A percentile compares a stretch with the other conserved stretches of the same genome.
Conservation (phyloP, 495 filamentous ascomycete species). For the Rhizodiscina lignyota region DNA sequence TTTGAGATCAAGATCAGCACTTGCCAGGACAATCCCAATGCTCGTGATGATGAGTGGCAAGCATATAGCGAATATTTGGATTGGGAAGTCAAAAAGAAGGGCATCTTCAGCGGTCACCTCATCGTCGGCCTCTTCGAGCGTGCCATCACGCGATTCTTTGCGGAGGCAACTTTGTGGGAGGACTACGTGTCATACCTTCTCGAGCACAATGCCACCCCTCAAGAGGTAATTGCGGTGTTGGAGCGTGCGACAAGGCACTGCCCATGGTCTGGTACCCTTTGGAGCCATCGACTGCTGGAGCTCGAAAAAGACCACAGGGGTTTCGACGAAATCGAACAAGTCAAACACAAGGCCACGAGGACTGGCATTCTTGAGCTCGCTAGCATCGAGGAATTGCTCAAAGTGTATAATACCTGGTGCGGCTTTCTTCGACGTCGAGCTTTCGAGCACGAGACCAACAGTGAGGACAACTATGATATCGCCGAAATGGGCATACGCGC, state of each 20-base stretch:
- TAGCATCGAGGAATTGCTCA: constrained; percentile 71
- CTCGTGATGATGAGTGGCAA: constrained; percentile 37
- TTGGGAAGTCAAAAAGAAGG: constrained; percentile 52
- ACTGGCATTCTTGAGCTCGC: constrained; percentile 55
- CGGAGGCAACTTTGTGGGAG: constrained; percentile 58
- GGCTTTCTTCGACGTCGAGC: constrained; percentile 75
- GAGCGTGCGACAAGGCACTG: constrained; percentile 73
- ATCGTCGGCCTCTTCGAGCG: constrained; percentile 65
- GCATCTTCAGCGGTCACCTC: constrained; percentile 38
- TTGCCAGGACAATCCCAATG: constrained; percentile 38
- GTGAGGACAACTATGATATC: constrained; percentile 79
- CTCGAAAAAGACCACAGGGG: constrained; percentile 57
- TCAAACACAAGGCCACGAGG: constrained; percentile 84
- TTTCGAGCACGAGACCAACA: constrained; percentile 48
- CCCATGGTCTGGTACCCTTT: constrained; percentile 80
- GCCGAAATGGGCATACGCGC: constrained; percentile 80
- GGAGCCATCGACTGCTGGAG: constrained; percentile 74
- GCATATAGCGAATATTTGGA: constrained; percentile 62
- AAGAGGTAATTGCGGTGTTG: constrained; percentile 29
- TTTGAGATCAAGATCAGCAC: constrained; percentile 52
- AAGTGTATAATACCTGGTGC: constrained; percentile 85
- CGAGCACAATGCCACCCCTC: constrained; percentile 31
- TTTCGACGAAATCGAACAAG: constrained; percentile 65
- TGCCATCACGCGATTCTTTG: constrained; percentile 48
- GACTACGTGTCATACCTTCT: constrained; percentile 63